Percentiles rank a stretch among this genome's conserved stretches.
Conservation (phyloP, 1,139 yeast species). For the Sporopachydermia cereana region DNA sequence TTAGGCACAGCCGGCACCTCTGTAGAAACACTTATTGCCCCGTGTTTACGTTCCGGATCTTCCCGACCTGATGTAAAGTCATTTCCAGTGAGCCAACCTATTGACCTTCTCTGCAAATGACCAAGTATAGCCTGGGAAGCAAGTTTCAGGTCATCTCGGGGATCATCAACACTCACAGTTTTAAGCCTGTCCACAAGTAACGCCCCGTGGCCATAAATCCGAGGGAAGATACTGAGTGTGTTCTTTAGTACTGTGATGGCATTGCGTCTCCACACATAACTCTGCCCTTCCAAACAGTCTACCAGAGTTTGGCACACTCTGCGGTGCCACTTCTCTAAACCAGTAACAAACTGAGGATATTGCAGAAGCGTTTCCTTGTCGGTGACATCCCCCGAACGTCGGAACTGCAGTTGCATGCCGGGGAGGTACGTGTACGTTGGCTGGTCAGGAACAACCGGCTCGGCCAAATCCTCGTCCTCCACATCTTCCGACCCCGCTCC, state of each 20-base stretch:
- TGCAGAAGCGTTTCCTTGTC: constrained; percentile 16
- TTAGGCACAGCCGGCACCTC: not conserved
- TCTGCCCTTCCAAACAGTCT: constrained; percentile 39
- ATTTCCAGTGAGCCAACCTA: constrained; percentile 45
- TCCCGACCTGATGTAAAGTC: constrained; percentile 33
- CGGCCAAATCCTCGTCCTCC: constrained; percentile 11
- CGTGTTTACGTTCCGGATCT: not conserved
- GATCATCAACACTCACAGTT: constrained; percentile 39
- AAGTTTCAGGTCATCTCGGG: constrained; percentile 69
- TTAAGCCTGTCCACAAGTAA: constrained; percentile 37
- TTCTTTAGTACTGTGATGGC: constrained; percentile 69
- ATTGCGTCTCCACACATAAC: constrained; percentile 75
- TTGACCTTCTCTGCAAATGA: constrained; percentile 48
- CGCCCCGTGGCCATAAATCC: constrained; percentile 58
- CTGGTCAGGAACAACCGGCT: constrained; percentile 10
- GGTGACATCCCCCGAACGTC: constrained; percentile 13
- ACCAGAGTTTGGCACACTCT: constrained; percentile 35
- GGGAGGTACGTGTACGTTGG: constrained; percentile 4
- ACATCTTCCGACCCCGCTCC: constrained; percentile 10
- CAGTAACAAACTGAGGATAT: constrained; percentile 30
- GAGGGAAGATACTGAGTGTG: constrained; percentile 54
- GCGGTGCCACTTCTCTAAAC: constrained; percentile 46
- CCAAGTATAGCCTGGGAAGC: constrained; percentile 73
- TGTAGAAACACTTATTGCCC: not conserved
- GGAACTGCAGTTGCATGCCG: constrained; percentile 15